Evolutionary conservation across 2,329 filamentous ascomycete species (phyloP).

Genomic region (Fusarium nematophilum): DNA sequence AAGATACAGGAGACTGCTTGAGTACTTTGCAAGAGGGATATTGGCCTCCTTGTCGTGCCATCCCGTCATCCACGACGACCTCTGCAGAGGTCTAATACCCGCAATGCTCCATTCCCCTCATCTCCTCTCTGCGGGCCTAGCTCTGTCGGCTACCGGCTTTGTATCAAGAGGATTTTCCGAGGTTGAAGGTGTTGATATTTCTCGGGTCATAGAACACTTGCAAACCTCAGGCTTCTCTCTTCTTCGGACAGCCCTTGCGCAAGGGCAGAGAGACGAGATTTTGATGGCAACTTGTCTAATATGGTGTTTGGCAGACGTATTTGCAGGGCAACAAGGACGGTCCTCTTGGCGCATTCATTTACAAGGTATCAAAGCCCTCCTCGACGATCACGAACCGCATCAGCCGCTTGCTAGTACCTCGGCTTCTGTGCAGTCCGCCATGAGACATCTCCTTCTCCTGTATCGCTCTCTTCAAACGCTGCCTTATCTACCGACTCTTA

Average conservation of each 20-base stretch:
- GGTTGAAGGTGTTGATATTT: conserved; percentile 37
- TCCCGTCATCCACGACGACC: conserved; percentile 41
- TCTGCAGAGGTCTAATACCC: conserved; percentile 41
- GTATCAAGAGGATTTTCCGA: conserved; percentile 37
- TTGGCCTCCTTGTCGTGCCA: conserved; percentile 43
- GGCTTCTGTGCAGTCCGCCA: conserved; percentile 21
- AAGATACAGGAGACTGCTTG: conserved; percentile 36
- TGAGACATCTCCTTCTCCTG: conserved; percentile 44
- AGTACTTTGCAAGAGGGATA: conserved; percentile 42
- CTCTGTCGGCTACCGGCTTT: conserved; percentile 42
- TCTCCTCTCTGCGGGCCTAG: conserved; percentile 42
- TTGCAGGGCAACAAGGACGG: conserved; percentile 36
- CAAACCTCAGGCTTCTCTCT: conserved; percentile 41
- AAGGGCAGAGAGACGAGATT: conserved; percentile 38
- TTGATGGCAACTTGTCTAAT: conserved; percentile 44
- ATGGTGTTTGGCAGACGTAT: conserved; percentile 46
- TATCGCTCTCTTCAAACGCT: conserved; percentile 44
- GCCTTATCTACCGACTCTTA: conserved; percentile 35
- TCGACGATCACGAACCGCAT: conserved; percentile 17
- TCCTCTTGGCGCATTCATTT: conserved; percentile 42
- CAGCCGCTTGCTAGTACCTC: neutral
- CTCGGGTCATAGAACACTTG: conserved; percentile 37
- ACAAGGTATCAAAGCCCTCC: conserved; percentile 40
- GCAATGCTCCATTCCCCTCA: conserved; percentile 42
- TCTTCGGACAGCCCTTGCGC: conserved; percentile 35